Evolutionary conservation across 2,329 filamentous ascomycete species (phyloP), one percentile per base, ranked within the genome.

Genomic region (Cladophialophora bantiana): DNA sequence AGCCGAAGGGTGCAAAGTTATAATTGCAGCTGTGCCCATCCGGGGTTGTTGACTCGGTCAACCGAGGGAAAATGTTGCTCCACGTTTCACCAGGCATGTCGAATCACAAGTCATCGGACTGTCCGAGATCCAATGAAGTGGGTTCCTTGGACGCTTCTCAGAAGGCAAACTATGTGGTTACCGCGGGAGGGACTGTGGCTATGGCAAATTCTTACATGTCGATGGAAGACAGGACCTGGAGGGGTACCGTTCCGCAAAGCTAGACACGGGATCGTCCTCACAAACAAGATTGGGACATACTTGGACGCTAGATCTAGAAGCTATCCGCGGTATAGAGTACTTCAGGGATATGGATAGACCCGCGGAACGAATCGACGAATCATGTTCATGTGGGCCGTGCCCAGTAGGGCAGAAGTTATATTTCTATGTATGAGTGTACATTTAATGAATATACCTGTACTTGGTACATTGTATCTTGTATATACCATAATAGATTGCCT

Each of bases 1-100:
- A 71, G 60, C 62, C 62, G 36, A 67, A 68, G 26, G 40, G 59
- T n/a, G 65, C 71, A 52, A 72, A 60, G 67, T 76, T 73, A 65
- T 74, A 68, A 32, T 18, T n/a, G 20, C 38, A 4, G 18, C 10
- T 3, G 6, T 9, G 20, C 42, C 7, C 42, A 20, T 48, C 42
- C 15, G 5, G 38, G 15, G 38, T 2, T 20, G n/a, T 42, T 12
- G 5, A n/a, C 42, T 45, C 42, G 38, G 13, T 12, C 38, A 13
- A 4, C 9, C 38, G 7, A 26, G 38, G 4, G 12, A 36, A 15
- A n/a, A 59, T 59, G 35, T 7, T 48, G 32, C 15, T 26, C n/a
- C 38, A 13, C 20, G 12, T 18, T 13, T 18, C 38, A 20, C 35
- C 32, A 13, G 18, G 35, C 5, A 7, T 32, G 42, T 32, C 13